Base-by-base conservation (phyloP, 2,329 filamentous ascomycete genomes). In the Onygena corvina region DNA sequence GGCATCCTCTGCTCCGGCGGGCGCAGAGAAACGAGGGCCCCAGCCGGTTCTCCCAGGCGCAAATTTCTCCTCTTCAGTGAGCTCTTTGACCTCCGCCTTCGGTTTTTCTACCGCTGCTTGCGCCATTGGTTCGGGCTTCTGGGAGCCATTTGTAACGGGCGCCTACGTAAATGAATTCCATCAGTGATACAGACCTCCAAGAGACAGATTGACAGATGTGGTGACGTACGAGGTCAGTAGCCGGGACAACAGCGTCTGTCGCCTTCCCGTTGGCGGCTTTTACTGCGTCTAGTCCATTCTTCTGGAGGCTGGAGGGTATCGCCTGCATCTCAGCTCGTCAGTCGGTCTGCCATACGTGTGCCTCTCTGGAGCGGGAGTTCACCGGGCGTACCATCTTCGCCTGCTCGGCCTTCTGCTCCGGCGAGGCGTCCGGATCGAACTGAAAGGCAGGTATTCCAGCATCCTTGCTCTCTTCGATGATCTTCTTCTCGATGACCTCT, bases 341-440 rank as follows among this genome's bases (percentile, higher is more conserved):
- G 34, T 42, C 9, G n/a, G 35, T 47, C 18, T 45, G 33, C 46
- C 27, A 25, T 23, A 23, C 8, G 7, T 21, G 7, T 9, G 20
- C 45, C 18, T 46, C 18, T 48, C 42, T 40, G 31, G 11, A 12
- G 12, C 7, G 1, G 25, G 36, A 52, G 36, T 44, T n/a, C n/a
- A n/a, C 36, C n/a, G 12, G 20, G 40, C 83, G 60, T 75, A 94
- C 87, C 62, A 81, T 77, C 74, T 76, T 74, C 18, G 84, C 82
- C 63, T 89, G 85, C 27, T 83, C 83, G 53, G 77, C 82, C 72
- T 98, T 98, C 66, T 94, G 76, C 64, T 88, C 86, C 0, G 83
- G 76, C 36, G 76, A 82, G 35, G 88, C 89, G 71, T 94, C 71
- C 0, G 92, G 87, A 62, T 98, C 77, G 69, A 96, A 98, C 54